phyloP scores from a whole-genome alignment of 192 early-diverging fungal species.

The Umbelopsis ramanniana region DNA sequence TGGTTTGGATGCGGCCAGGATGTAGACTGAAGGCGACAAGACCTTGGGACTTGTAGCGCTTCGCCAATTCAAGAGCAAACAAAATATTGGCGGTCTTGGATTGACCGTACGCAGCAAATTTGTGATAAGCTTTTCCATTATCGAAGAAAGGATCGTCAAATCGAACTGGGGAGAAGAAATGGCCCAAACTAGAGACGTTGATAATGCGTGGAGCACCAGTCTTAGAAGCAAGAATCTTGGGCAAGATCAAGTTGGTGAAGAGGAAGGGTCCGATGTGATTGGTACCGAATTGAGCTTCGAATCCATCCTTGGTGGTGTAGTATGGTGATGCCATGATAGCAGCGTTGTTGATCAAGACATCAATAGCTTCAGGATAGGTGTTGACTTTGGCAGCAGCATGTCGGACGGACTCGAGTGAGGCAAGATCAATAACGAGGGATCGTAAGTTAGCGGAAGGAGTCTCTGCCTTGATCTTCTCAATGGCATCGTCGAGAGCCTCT shows the following conservation, averaged over 20 bases:
- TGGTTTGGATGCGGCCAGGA: slow-evolving; percentile 9
- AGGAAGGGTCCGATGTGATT: slow-evolving; percentile 67
- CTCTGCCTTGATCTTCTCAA: slow-evolving; percentile 30
- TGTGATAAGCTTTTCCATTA: slow-evolving; percentile 9
- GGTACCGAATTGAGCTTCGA: slow-evolving; percentile 68
- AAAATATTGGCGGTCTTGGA: slow-evolving; percentile 59
- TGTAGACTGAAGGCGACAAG: slow-evolving; percentile 15
- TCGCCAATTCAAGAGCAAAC: slow-evolving; percentile 39
- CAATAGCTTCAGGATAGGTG: slow-evolving; percentile 17
- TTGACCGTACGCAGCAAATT: not conserved
- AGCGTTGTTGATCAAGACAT: slow-evolving; percentile 12
- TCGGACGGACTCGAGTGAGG: slow-evolving; percentile 43
- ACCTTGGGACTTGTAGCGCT: slow-evolving; percentile 5
- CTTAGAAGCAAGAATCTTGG: slow-evolving; percentile 17
- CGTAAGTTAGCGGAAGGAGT: slow-evolving; percentile 24
- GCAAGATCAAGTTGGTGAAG: slow-evolving; percentile 33
- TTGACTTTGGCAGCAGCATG: slow-evolving; percentile 13
- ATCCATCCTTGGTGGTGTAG: slow-evolving; percentile 54
- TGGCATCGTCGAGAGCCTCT: slow-evolving; percentile 19
- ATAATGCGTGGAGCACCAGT: not conserved
- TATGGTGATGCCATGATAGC: slow-evolving; percentile 63
- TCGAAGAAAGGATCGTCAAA: not conserved
- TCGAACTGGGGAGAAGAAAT: not conserved
- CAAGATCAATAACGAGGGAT: slow-evolving; percentile 34
- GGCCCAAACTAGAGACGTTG: not conserved